A percentile compares a stretch with the other conserved stretches of the same genome.
phyloP scores from a whole-genome alignment of 1,284 basidiomycete species.

The Thecaphora thlaspeos region DNA sequence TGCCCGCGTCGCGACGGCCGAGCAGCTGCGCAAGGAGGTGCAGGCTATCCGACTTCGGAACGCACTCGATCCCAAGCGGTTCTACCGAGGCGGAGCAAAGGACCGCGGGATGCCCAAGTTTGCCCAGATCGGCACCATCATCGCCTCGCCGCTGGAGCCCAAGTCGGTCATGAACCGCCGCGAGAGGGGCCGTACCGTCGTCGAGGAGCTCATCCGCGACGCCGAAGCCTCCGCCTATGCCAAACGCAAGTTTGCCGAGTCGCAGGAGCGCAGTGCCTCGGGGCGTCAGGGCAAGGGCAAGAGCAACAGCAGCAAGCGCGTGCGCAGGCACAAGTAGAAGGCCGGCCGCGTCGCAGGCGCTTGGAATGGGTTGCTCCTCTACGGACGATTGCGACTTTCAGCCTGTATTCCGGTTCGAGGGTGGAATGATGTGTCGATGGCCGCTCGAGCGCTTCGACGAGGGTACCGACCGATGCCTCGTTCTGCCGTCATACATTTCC shows the following conservation, averaged over 20 bases:
- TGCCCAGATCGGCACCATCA: constrained; percentile 88
- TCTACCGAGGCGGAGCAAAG: constrained; percentile 83
- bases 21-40: constrained; percentile 79
- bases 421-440: no score
- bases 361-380: neutral
- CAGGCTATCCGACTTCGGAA: constrained; percentile 87
- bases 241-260: constrained; percentile 86
- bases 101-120: constrained; percentile 64
- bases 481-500: no score
- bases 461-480: no score
- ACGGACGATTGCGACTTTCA: no score
- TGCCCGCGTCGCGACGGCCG: constrained; percentile 54
- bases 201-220: constrained; percentile 85
- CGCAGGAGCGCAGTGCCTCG: constrained; percentile 6
- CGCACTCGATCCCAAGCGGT: constrained; percentile 91
- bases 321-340: neutral
- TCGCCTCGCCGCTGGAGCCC: constrained; percentile 76
- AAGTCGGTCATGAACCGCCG: constrained; percentile 70
- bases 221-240: constrained; percentile 81
- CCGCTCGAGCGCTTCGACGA: no score
- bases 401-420: no score
- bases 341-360: neutral
- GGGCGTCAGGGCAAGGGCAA: neutral
- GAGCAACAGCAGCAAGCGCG: neutral
- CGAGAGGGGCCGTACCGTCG: constrained; percentile 74